These are phyloP conservation scores for Ogataea trehaloabstinens DNA, from an alignment of 805 yeast genomes.

Conservation along the genomic window DNA sequence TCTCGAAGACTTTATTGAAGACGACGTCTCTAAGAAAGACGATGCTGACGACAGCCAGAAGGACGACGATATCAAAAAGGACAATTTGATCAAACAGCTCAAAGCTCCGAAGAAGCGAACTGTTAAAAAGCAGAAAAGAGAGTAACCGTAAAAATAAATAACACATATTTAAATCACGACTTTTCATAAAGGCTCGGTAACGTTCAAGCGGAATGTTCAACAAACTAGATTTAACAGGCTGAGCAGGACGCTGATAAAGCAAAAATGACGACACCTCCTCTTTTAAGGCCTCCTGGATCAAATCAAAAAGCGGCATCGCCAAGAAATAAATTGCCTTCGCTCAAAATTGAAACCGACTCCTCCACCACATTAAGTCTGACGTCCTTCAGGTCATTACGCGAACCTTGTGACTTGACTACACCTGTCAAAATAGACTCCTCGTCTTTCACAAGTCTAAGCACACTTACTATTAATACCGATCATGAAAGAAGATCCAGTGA, in stretches of 20 bases:
- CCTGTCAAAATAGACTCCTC: constrained; percentile 10
- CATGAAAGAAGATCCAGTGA: constrained; percentile 6
- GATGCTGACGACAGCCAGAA: constrained; percentile 42
- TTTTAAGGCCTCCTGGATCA: constrained; percentile 45
- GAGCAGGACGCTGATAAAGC: no score
- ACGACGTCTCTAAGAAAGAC: constrained; percentile 44
- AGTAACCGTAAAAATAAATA: not conserved
- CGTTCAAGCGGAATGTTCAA: no score
- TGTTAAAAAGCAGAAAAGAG: constrained; percentile 2
- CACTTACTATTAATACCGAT: not conserved
- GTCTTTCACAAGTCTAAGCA: constrained; percentile 4
- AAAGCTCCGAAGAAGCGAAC: constrained; percentile 24
- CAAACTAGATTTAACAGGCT: no score
- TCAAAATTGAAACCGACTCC: constrained; percentile 21
- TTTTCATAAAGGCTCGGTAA: no score
- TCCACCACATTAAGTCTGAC: not conserved
- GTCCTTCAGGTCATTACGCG: not conserved
- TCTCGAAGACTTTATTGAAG: constrained; percentile 68
- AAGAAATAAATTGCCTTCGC: constrained; percentile 25
- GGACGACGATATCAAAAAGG: constrained; percentile 54
- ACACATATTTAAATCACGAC: no score
- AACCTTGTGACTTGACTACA: constrained; percentile 4
- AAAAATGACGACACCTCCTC: constrained; percentile 41
- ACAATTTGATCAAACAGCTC: constrained; percentile 58
- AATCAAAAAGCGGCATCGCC: constrained; percentile 29